A percentile compares a stretch with the other conserved stretches of the same genome.
Evolutionary conservation across 805 yeast genomes (phyloP).

Genomic region (Maudiozyma pseudohumilis): DNA sequence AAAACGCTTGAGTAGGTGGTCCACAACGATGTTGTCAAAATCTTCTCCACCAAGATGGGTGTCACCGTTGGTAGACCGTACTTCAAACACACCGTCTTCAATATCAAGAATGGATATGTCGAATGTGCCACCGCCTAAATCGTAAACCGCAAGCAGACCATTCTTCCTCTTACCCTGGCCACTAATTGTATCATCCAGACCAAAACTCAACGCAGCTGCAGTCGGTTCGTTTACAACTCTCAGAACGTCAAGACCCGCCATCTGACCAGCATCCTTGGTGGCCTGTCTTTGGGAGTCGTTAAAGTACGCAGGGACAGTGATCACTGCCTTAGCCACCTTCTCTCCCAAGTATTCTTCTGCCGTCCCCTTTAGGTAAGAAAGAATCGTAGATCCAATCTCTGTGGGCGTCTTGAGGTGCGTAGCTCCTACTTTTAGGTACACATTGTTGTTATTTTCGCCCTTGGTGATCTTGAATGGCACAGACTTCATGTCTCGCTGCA

Average conservation of each 20-base stretch:
- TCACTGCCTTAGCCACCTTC: constrained; percentile 59
- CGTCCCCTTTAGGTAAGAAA: constrained; percentile 53
- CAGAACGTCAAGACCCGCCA: constrained; percentile 66
- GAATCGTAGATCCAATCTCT: constrained; percentile 57
- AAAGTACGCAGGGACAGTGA: constrained; percentile 79
- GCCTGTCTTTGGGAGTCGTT: constrained; percentile 78
- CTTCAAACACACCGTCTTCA: constrained; percentile 75
- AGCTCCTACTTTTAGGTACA: constrained; percentile 41
- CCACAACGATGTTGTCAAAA: constrained; percentile 57
- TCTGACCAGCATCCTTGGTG: constrained; percentile 66
- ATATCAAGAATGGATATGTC: constrained; percentile 72
- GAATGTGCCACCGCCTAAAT: constrained; percentile 80
- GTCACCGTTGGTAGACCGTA: constrained; percentile 74
- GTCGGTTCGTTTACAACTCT: constrained; percentile 79
- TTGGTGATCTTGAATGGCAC: constrained; percentile 50
- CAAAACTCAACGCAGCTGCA: constrained; percentile 79
- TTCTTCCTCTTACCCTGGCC: constrained; percentile 20
- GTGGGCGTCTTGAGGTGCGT: constrained; percentile 51
- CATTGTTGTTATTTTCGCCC: constrained; percentile 63
- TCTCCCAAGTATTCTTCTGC: constrained; percentile 51
- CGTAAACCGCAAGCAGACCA: constrained; percentile 45
- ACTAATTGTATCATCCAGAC: constrained; percentile 42
- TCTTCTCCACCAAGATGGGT: constrained; percentile 85
- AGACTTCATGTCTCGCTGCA: constrained; percentile 52
- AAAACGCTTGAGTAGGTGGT: constrained; percentile 49